Evolutionary conservation across 495 filamentous ascomycete genomes (phyloP).

Genomic region (Podospora pseudoanserina): DNA sequence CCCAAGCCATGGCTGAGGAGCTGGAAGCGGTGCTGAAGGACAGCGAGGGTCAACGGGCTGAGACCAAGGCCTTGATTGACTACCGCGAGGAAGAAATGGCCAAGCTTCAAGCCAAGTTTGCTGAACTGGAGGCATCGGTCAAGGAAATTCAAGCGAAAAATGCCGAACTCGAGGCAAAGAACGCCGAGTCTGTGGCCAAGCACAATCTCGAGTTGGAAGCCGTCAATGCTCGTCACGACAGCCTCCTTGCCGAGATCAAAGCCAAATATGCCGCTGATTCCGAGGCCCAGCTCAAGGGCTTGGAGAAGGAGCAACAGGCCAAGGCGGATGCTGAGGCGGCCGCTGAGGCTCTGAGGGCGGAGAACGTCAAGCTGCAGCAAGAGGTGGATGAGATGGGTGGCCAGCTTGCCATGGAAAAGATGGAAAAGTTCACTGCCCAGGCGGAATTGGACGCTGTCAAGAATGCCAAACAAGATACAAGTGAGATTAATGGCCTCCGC

Average conservation of each 20-base stretch:
- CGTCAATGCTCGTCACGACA: slow-evolving; percentile 41
- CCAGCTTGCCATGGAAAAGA: slow-evolving; percentile 51
- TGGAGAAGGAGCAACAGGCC: slow-evolving; percentile 24
- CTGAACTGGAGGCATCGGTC: slow-evolving; percentile 41
- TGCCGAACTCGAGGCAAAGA: slow-evolving; percentile 41
- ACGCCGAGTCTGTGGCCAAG: slow-evolving; percentile 31
- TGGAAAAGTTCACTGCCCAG: slow-evolving; percentile 52
- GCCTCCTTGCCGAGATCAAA: slow-evolving; percentile 41
- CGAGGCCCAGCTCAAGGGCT: slow-evolving; percentile 21
- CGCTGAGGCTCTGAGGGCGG: slow-evolving; percentile 27
- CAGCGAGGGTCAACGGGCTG: background rate
- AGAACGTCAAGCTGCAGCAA: slow-evolving; percentile 37
- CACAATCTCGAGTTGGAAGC: slow-evolving; percentile 37
- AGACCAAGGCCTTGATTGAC: background rate
- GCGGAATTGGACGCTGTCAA: slow-evolving; percentile 51
- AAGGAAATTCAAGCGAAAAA: slow-evolving; percentile 44
- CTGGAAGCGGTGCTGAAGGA: slow-evolving; percentile 25
- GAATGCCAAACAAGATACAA: slow-evolving; percentile 52
- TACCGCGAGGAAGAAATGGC: background rate
- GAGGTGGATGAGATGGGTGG: slow-evolving; percentile 45
- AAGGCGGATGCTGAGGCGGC: slow-evolving; percentile 24
- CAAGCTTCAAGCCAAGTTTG: slow-evolving; percentile 34
- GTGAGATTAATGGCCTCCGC: slow-evolving; percentile 40
- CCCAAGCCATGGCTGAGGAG: slow-evolving; percentile 32
- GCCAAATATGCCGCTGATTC: slow-evolving; percentile 32